Evolutionary conservation across 2,329 filamentous ascomycete genomes (phyloP), one percentile per base, ranked within the genome.

Genomic region (Lachnellula willkommii): DNA sequence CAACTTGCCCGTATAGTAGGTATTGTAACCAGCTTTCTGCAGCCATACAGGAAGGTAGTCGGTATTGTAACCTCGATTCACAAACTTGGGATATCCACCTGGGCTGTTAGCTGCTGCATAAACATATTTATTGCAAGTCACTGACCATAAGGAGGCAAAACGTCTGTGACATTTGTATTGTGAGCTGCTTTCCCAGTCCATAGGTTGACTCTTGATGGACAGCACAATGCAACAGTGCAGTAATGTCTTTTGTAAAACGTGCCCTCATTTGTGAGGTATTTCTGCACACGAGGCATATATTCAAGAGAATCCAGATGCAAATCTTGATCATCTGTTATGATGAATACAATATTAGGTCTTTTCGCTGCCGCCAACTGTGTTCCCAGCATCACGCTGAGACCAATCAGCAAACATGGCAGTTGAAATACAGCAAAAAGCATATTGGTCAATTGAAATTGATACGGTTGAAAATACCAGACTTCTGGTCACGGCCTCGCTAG

Each of bases 1-100:
- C 81, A 1, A 73, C 72, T 90, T 89, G 20, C 84, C 86, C 0
- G 80, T 81, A 62, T 89, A 89, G 64, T 88, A 88, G 0, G 85
- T 88, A 58, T 82, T 80, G 65, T 89, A 89, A 0, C 85, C 85
- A 0, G 79, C 80, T 2, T 79, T 67, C 59, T 88, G 83, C 14
- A 90, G 69, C 84, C 86, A 90, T 0, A 89, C 68, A 0, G 85
- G 86, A 0, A 89, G 75, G 56, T 85, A 88, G 37, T 84, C 78
- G 1, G 84, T 77, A 55, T 89, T 87, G 56, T 82, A 75, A 0
- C 85, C 85, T 49, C 84, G 75, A 4, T 72, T 72, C 14, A 88
- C 71, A 53, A 89, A 86, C 61, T 87, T 87, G 1, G 82, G 80
- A 61, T 84, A 89, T 1, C 80, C 79, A 26, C 79, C 77, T 65